Base-by-base conservation (phyloP, 768 basidiomycete species). In the Boletus pseudo-olivaceus region DNA sequence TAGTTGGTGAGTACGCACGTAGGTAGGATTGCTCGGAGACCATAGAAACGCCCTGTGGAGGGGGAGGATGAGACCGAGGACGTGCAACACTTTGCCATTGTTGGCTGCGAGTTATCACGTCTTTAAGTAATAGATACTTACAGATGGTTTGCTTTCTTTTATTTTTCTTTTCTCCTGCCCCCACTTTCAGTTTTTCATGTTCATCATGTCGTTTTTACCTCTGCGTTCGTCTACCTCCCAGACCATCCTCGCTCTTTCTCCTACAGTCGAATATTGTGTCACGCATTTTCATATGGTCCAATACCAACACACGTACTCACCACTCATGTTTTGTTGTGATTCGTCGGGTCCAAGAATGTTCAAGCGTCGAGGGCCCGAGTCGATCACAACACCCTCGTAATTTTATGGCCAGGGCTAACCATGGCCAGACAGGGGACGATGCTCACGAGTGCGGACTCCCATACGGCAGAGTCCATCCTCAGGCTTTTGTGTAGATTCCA, bases 241-340 rank as follows among this genome's bases (percentile, higher is more conserved):
- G 11, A 7, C 17, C 29, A 12, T 44, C 37, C 27, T 34, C 26
- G n/a, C 26, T 6, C 37, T 2, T n/a, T 6, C 34, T 11, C 17
- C 34, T 46, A 39, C 32, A 20, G 49, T 49, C 41, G 27, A 52
- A 30, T n/a, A 29, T 52, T 19, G 23, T 61, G 50, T 39, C 27
- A 39, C 46, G 30, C 50, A 54, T 47, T n/a, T 46, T 47, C 29
- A 39, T 37, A 30, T 45, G 44, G 47, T 46, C 11, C 33, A 61
- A 63, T 63, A 57, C 54, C 62, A 64, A 42, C 51, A 40, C 49
- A 53, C 45, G 4, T 23, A 23, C 57, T 56, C 57, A 59, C 61
- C 57, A 23, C 61, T 60, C 59, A 14, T 49, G 5, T 33, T 32
- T 12, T 27, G 46, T 23, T 38, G 45, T 17, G 46, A 45, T 27